These are phyloP conservation scores for Coemansia sp. DNA, from an alignment of 192 early-diverging fungal species.

Conservation along the genomic window DNA sequence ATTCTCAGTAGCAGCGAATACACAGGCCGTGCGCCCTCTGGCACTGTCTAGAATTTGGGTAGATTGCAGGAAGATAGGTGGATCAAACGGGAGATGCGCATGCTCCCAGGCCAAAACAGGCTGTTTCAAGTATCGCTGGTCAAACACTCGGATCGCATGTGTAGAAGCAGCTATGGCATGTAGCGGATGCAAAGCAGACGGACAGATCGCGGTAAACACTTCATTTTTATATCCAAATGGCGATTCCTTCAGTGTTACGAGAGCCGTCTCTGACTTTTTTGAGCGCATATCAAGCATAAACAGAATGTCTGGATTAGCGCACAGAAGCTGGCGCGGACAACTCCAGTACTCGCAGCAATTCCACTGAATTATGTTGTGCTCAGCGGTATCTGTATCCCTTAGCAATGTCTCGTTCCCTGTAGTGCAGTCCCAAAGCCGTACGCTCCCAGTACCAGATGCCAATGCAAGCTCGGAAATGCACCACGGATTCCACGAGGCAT, in stretches of 20 bases:
- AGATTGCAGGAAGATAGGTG: conserved; percentile 30
- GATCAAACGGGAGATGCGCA: conserved; percentile 7
- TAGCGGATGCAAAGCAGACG: conserved; percentile 38
- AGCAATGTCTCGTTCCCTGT: conserved; percentile 11
- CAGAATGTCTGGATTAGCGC: conserved; percentile 24
- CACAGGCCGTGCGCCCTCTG: conserved; percentile 14
- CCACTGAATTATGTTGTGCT: conserved; percentile 26
- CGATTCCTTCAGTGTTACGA: conserved; percentile 19
- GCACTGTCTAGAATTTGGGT: conserved; percentile 9
- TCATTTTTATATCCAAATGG: conserved; percentile 20
- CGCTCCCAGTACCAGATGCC: conserved; percentile 29
- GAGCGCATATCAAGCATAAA: conserved; percentile 29
- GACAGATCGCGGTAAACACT: conserved; percentile 26
- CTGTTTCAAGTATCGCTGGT: conserved; percentile 37
- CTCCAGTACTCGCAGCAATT: conserved; percentile 46
- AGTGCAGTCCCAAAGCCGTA: conserved; percentile 44
- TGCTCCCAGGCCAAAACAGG: conserved; percentile 39
- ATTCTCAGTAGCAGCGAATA: conserved; percentile 23
- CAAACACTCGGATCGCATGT: conserved; percentile 37
- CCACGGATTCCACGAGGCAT: conserved; percentile 46
- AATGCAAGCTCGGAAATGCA: conserved; percentile 25
- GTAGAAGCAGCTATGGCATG: conserved; percentile 44
- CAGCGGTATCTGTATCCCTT: conserved; percentile 3
- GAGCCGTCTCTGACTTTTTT: not conserved
- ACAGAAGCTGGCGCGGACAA: conserved; percentile 37